phyloP scores from a whole-genome alignment of 495 filamentous ascomycete genomes.

The Viridothelium virens region DNA sequence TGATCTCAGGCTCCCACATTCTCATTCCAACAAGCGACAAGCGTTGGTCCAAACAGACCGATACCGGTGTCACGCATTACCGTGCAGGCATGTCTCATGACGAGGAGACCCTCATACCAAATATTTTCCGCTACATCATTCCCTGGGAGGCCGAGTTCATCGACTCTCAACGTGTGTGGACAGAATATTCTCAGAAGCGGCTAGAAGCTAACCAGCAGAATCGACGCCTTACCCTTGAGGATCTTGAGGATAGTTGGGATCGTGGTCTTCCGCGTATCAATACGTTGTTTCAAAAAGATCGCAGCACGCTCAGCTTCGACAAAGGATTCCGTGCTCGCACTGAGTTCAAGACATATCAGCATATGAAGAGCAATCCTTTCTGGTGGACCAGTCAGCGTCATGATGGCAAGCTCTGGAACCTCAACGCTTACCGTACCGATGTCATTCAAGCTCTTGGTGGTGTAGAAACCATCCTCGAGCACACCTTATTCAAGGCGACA shows the following conservation, averaged over 20 bases:
- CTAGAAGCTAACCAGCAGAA: conserved; percentile 97
- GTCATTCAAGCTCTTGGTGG: conserved; percentile 97
- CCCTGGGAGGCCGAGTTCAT: conserved; percentile 99
- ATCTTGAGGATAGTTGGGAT: conserved; percentile 98
- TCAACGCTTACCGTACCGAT: conserved; percentile 96
- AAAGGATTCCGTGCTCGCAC: conserved; percentile 95
- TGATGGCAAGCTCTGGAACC: conserved; percentile 97
- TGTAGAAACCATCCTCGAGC: conserved; percentile 99
- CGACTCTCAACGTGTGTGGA: conserved; percentile 97
- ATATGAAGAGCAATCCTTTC: conserved; percentile 99
- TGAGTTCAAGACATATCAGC: conserved; percentile 96
- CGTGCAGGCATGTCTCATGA: conserved; percentile 97
- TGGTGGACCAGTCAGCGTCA: conserved; percentile 99
- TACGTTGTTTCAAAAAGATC: conserved; percentile 97
- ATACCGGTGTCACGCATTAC: conserved; percentile 95
- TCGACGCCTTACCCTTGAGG: conserved; percentile 85
- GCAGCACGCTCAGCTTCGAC: conserved; percentile 95
- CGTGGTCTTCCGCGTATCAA: conserved; percentile 97
- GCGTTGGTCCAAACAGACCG: conserved; percentile 96
- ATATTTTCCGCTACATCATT: conserved; percentile 99
- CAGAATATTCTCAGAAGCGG: conserved; percentile 97
- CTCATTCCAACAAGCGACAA: conserved; percentile 97
- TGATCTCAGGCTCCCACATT: conserved; percentile 99
- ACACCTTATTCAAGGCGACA: conserved; percentile 97
- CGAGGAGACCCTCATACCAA: conserved; percentile 95